Conservation (phyloP, 2,329 filamentous ascomycete genomes). For the Alternaria arbusti region DNA sequence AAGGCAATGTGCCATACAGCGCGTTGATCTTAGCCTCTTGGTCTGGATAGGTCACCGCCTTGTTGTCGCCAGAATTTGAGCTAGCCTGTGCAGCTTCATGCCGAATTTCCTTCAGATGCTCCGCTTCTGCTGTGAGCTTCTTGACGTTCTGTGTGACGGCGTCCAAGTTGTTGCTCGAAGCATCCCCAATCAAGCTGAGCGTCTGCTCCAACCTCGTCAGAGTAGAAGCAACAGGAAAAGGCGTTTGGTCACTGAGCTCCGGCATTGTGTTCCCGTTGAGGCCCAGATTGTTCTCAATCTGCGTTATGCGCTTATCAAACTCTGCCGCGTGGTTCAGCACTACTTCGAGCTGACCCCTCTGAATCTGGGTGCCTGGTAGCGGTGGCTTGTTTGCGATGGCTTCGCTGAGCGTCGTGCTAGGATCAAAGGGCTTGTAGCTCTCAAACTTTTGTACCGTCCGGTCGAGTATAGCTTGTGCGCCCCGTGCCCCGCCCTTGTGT, state of each 20-base stretch:
- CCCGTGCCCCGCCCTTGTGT: slow-evolving; percentile 43
- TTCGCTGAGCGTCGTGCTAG: slow-evolving; percentile 31
- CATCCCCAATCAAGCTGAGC: slow-evolving; percentile 74
- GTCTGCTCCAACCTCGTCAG: slow-evolving; percentile 82
- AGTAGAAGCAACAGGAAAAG: slow-evolving; percentile 77
- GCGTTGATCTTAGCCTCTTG: slow-evolving; percentile 88
- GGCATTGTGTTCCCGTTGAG: slow-evolving; percentile 73
- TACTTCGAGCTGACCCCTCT: slow-evolving; percentile 55
- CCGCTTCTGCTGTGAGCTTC: slow-evolving; percentile 73
- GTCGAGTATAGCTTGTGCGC: slow-evolving; percentile 46
- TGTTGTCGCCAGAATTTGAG: slow-evolving; percentile 14
- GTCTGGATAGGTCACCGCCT: slow-evolving; percentile 61
- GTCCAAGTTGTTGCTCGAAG: slow-evolving; percentile 75
- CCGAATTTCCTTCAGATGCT: slow-evolving; percentile 67
- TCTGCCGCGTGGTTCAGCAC: slow-evolving; percentile 81
- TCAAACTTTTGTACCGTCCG: slow-evolving; percentile 45
- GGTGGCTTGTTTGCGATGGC: slow-evolving; percentile 41
- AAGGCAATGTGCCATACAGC: slow-evolving; percentile 85
- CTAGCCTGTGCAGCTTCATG: slow-evolving; percentile 30
- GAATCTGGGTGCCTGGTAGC: slow-evolving; percentile 42
- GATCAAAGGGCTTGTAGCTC: slow-evolving; percentile 37
- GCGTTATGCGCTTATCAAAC: slow-evolving; percentile 80
- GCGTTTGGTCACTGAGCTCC: slow-evolving; percentile 59
- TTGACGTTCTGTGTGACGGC: slow-evolving; percentile 73
- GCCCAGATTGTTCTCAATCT: slow-evolving; percentile 82